Conservation (phyloP, 2,329 filamentous ascomycete species). For the Hypocreales sp. region DNA sequence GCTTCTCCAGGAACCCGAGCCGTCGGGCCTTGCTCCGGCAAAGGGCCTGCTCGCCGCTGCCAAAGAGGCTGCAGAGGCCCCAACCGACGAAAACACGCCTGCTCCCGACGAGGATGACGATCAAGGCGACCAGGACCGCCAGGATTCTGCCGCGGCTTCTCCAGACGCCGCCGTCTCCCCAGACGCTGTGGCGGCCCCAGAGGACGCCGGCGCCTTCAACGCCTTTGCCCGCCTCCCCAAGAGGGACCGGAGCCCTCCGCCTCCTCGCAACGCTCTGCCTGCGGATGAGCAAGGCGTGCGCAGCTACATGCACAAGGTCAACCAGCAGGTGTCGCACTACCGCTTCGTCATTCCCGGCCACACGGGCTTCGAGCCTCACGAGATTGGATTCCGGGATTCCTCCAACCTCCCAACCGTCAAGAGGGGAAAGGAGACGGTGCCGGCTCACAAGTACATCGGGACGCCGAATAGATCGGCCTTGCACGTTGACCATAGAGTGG, state of each 20-base stretch:
- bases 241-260: conserved; percentile 17
- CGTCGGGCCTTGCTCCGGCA: conserved; percentile 14
- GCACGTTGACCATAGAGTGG: conserved; percentile 38
- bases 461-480: conserved; percentile 37
- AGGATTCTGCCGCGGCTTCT: conserved; percentile 20
- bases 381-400: conserved; percentile 45
- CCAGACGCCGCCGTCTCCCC: too few species aligned
- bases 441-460: conserved; percentile 28
- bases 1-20: conserved; percentile 8
- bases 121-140: too few species aligned
- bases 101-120: conserved; percentile 19
- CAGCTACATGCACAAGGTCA: conserved; percentile 22
- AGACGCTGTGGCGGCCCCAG: too few species aligned
- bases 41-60: conserved; percentile 24
- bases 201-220: conserved; percentile 13
- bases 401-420: conserved; percentile 30
- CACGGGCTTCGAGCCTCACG: conserved; percentile 32
- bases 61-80: conserved; percentile 18
- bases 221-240: conserved; percentile 8
- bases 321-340: conserved; percentile 27
- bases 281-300: conserved; percentile 38
- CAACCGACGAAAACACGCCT: conserved; percentile 16
- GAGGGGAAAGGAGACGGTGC: not conserved
- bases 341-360: conserved; percentile 32
- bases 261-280: conserved; percentile 24